A percentile compares a stretch with the other conserved stretches of the same genome.
Conservation (phyloP, 2,329 filamentous ascomycete genomes). For the Purpureocillium lavendulum region DNA sequence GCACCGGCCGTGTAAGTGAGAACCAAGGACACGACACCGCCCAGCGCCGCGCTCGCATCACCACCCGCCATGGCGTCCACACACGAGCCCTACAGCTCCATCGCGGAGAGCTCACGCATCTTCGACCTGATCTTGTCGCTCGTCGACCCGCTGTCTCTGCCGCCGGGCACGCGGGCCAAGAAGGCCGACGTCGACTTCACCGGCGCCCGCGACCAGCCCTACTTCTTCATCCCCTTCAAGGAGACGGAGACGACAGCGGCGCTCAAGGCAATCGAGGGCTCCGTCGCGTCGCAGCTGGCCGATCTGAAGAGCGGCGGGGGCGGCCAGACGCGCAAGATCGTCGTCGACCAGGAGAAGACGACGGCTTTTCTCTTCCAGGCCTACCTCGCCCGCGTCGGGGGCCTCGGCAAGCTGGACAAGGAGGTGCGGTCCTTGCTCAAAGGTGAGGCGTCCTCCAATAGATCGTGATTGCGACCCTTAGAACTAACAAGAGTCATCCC, state of each 20-base stretch:
- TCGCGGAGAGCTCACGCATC: conserved; percentile 15
- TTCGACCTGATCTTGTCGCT: conserved; percentile 13
- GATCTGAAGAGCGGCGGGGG: conserved; percentile 11
- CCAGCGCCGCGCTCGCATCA: too few relatives aligned
- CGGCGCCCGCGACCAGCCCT: conserved; percentile 25
- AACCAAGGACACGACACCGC: too few relatives aligned
- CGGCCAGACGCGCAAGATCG: conserved; percentile 12
- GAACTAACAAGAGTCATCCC: background rate
- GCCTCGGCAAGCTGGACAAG: conserved; percentile 27
- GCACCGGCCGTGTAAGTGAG: too few relatives aligned
- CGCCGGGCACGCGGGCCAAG: conserved; percentile 16
- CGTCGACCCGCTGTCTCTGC: conserved; percentile 20
- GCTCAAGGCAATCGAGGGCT: conserved; percentile 33
- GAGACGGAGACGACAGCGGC: conserved; percentile 35
- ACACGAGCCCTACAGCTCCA: conserved; percentile 13
- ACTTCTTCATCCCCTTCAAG: conserved; percentile 39
- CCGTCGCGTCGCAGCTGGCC: conserved; percentile 22
- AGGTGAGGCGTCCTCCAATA: conserved; percentile 3
- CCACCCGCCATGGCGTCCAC: conserved; percentile 3
- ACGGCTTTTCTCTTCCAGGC: conserved; percentile 32
- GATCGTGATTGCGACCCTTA: too few relatives aligned
- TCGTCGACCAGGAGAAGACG: conserved; percentile 28
- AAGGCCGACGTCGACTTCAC: conserved; percentile 21
- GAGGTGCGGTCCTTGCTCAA: conserved; percentile 12
- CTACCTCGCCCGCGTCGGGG: conserved; percentile 26